Evolutionary conservation across 1,139 yeast species (phyloP), one percentile per base, ranked within the genome.

Genomic region (Ogataea hybrid): DNA sequence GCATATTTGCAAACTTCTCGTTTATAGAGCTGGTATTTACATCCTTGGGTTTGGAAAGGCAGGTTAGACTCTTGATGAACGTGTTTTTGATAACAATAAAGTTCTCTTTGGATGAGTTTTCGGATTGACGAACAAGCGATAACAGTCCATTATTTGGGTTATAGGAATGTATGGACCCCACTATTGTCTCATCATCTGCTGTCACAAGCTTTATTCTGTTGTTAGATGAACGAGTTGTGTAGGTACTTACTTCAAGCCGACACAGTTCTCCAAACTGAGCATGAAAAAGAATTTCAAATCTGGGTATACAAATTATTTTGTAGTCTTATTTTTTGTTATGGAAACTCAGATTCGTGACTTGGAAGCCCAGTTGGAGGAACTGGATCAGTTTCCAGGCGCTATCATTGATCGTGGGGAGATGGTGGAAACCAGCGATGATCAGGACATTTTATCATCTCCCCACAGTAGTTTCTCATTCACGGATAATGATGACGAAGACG

Each of bases 81-180:
- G 78, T 63, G 6, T 79, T 70, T 56, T 81, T 81, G 44, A 84
- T 67, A 39, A 83, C 64, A 46, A 76, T 71, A 60, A 75, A 80
- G 37, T 70, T 62, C 4, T 56, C 41, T 1, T 44, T 67, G 3
- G 53, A 22, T 6, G 42, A 14, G 12, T 6, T 16, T 9, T 12
- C 18, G 10, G 53, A 60, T 28, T 52, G 56, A 34, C 33, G 35
- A 11, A 57, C 51, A 1, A 73, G 66, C 3, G 66, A 65, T 31
- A 79, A 59, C 23, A 79, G 68, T 0, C 84, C 57, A 3, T 71
- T 64, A 8, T 64, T 56, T 3, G 74, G 68, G 47, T 71, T 77
- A 59, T 75, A 81, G 7, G 88, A 74, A 59, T 79, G 82, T 27
- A 85, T 73, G 30, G 73, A 67, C 2, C 94, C 95, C 10, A 69